Base-by-base conservation (phyloP, 257 asterid genomes). In the Solanum paucissectum region DNA sequence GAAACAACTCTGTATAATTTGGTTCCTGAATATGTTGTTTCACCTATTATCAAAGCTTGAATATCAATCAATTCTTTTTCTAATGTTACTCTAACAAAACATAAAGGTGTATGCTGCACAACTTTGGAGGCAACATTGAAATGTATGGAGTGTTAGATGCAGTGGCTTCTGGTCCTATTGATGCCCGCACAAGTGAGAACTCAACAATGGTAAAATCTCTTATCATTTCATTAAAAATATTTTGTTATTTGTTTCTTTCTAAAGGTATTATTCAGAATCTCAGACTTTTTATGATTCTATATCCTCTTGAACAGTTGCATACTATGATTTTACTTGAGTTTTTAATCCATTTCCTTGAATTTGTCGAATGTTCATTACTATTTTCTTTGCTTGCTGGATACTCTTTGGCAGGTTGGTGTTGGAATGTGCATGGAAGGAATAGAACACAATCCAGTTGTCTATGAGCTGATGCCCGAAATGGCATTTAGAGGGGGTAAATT, bases 381-480 rank as follows among this genome's bases (percentile, higher is more conserved):
- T 4, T 69, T 69, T 4, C n/a, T 69, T 81, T 49, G 27, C 46
- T 74, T 36, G n/a, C 71, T 46, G n/a, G 29, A 10, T 84, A 20
- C 75, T 87, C 46, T 88, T 62, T 86, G 86, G 89, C 93, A 97
- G 99, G 88, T 97, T 86, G 99, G 99, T 84, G 99, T 95, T 52
- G 99, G 99, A 76, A 94, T 95, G 99, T 95, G 99, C 95, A 97
- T 97, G 99, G 99, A 97, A 94, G 99, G 99, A 89, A 95, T 94
- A 75, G 99, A 97, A 90, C 98, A 97, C 1, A 97, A 97, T 90
- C 99, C 99, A 21, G 98, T 97, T 44, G 99, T 94, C 23, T 97
- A 92, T 77, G 99, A 97, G 93, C 95, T 95, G 88, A 97, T 97
- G 99, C 90, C 98, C 42, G 99, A 97, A 92, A 97, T 95, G 99